These are phyloP conservation scores for Microbotryum silenes-acaulis DNA, from an alignment of 1,284 basidiomycete species.

Conservation along the genomic window DNA sequence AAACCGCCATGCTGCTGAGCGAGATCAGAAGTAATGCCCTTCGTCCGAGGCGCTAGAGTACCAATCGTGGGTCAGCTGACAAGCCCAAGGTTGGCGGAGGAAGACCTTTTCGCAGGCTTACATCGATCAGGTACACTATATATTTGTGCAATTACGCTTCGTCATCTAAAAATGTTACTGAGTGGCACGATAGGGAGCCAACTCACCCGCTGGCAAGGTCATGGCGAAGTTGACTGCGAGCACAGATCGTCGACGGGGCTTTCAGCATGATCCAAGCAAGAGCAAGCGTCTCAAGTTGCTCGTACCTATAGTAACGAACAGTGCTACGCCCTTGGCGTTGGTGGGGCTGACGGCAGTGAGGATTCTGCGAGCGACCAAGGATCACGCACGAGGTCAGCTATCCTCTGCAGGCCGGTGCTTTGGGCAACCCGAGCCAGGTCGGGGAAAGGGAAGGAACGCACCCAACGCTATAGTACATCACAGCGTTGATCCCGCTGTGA, in stretches of 20 bases:
- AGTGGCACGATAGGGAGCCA: too few species aligned
- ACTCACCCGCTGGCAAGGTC: slow-evolving; percentile 40
- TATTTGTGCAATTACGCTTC: too few species aligned
- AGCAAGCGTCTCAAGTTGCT: background rate
- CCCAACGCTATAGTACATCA: slow-evolving; percentile 19
- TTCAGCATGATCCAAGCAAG: slow-evolving; percentile 26
- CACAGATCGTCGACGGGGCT: slow-evolving; percentile 6
- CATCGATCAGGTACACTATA: slow-evolving; percentile 38
- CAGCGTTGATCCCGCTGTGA: slow-evolving; percentile 15
- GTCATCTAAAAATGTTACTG: too few species aligned
- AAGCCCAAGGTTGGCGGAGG: too few species aligned
- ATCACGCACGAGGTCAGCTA: background rate
- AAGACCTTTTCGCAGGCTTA: background rate
- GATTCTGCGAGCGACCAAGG: slow-evolving; percentile 12
- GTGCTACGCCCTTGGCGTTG: slow-evolving; percentile 24
- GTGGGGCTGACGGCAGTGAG: slow-evolving; percentile 32
- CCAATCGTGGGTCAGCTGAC: background rate
- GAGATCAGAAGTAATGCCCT: slow-evolving; percentile 37
- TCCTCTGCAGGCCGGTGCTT: too few species aligned
- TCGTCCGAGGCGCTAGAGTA: slow-evolving; percentile 37
- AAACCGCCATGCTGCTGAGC: slow-evolving; percentile 35
- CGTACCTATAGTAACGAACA: slow-evolving; percentile 22
- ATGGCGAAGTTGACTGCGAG: slow-evolving; percentile 31
- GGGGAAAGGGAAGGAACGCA: background rate
- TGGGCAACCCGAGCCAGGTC: too few species aligned